These are phyloP conservation scores for Colletotrichum falcatum DNA, from an alignment of 2,329 filamentous ascomycete species.

Conservation along the genomic window DNA sequence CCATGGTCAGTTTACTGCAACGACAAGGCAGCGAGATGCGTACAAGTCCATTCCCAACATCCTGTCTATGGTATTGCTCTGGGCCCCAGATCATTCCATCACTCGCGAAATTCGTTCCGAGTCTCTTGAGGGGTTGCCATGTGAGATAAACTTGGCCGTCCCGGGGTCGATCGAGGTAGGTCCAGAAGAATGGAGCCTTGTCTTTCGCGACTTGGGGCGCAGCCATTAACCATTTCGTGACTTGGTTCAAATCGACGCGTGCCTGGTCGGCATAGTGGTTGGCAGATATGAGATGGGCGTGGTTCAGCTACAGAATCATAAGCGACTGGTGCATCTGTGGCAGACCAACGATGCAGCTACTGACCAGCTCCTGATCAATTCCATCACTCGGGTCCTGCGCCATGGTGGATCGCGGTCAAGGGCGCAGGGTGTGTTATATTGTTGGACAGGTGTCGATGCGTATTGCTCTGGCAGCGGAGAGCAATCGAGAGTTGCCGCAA, in stretches of 20 bases:
- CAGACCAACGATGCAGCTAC: slow-evolving; percentile 41
- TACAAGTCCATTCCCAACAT: slow-evolving; percentile 72
- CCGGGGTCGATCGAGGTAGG: slow-evolving; percentile 83
- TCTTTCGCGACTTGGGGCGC: slow-evolving; percentile 89
- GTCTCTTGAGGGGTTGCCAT: slow-evolving; percentile 84
- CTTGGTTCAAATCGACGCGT: slow-evolving; percentile 78
- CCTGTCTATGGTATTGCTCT: slow-evolving; percentile 81
- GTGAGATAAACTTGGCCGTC: slow-evolving; percentile 87
- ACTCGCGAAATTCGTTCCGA: slow-evolving; percentile 82
- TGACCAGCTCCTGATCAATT: slow-evolving; percentile 41
- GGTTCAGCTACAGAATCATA: slow-evolving; percentile 72
- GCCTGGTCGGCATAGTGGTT: slow-evolving; percentile 82
- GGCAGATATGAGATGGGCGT: slow-evolving; percentile 90
- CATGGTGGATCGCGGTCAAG: slow-evolving; percentile 35
- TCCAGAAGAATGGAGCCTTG: slow-evolving; percentile 90
- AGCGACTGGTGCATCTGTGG: slow-evolving; percentile 48
- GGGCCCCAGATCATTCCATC: slow-evolving; percentile 93
- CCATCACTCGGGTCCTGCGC: slow-evolving; percentile 42
- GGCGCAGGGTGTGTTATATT: not conserved
- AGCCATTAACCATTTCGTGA: slow-evolving; percentile 84
- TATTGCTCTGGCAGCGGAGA: not conserved
- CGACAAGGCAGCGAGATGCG: slow-evolving; percentile 44
- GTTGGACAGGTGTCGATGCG: not conserved
- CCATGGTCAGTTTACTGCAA: not conserved
- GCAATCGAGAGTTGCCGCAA: not conserved